These are phyloP conservation scores for Calocybe gangraenosa DNA, from an alignment of 768 basidiomycete genomes.

Conservation along the genomic window DNA sequence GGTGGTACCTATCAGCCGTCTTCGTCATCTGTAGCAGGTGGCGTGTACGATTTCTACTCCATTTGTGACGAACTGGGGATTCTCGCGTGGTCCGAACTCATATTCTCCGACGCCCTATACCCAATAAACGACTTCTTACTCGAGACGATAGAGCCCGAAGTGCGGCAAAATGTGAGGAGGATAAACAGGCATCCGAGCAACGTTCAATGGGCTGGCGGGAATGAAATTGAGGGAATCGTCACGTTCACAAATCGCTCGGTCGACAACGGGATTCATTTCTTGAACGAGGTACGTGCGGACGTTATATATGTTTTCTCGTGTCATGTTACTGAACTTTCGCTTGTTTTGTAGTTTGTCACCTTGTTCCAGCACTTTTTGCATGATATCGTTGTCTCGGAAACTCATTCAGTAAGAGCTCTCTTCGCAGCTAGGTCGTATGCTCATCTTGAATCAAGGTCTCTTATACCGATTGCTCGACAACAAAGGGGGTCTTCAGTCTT, in stretches of 20 bases:
- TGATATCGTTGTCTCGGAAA: slow-evolving; percentile 43
- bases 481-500: slow-evolving; percentile 50
- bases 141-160: slow-evolving; percentile 48
- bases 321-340: neutral
- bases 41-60: slow-evolving; percentile 53
- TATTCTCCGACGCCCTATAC: slow-evolving; percentile 54
- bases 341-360: slow-evolving; percentile 28
- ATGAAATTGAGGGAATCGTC: slow-evolving; percentile 57
- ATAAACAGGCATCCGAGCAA: slow-evolving; percentile 54
- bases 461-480: slow-evolving; percentile 60
- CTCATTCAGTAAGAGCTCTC: slow-evolving; percentile 45
- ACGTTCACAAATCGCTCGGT: slow-evolving; percentile 28
- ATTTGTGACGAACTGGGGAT: slow-evolving; percentile 59
- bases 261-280: slow-evolving; percentile 41
- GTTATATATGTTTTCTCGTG: neutral
- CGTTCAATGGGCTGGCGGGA: slow-evolving; percentile 58
- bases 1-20: slow-evolving; percentile 52
- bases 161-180: slow-evolving; percentile 52
- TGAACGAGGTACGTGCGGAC: slow-evolving; percentile 38
- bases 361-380: slow-evolving; percentile 52
- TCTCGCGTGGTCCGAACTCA: slow-evolving; percentile 58
- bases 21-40: slow-evolving; percentile 31
- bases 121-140: slow-evolving; percentile 52
- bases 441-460: slow-evolving; percentile 32
- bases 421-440: neutral